Evolutionary conservation across 2,329 filamentous ascomycete genomes (phyloP).

Genomic region (Aspergillus awamori): DNA sequence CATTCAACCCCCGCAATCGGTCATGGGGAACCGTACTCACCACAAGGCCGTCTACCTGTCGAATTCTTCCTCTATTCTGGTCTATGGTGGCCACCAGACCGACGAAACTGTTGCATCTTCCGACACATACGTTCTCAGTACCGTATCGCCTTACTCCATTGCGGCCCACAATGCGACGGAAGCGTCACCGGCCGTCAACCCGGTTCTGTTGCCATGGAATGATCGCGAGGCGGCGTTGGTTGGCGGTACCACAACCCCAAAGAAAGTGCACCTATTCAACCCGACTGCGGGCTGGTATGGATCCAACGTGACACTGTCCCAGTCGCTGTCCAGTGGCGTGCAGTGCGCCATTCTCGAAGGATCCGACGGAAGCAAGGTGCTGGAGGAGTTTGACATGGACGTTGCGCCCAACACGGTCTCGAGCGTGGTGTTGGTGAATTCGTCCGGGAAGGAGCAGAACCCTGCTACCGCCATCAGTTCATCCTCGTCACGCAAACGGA

Average conservation of each 20-base stretch:
- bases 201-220: slow-evolving; percentile 75
- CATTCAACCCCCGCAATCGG: slow-evolving; percentile 52
- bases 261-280: slow-evolving; percentile 72
- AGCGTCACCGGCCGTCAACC: slow-evolving; percentile 66
- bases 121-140: slow-evolving; percentile 74
- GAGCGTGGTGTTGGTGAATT: slow-evolving; percentile 67
- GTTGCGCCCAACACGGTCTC: slow-evolving; percentile 74
- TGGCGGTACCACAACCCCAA: slow-evolving; percentile 70
- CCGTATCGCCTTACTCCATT: slow-evolving; percentile 66
- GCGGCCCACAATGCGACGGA: slow-evolving; percentile 58
- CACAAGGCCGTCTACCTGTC: slow-evolving; percentile 78
- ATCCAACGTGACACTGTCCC: slow-evolving; percentile 65
- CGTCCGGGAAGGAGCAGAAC: slow-evolving; percentile 50
- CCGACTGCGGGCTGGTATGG: slow-evolving; percentile 65
- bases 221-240: slow-evolving; percentile 71
- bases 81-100: slow-evolving; percentile 76
- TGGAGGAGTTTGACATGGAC: slow-evolving; percentile 77
- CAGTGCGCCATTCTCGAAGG: slow-evolving; percentile 69
- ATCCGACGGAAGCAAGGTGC: slow-evolving; percentile 73
- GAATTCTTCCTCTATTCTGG: slow-evolving; percentile 69
- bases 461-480: neutral
- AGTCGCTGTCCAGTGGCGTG: slow-evolving; percentile 62
- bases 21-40: slow-evolving; percentile 69
- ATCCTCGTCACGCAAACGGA: slow-evolving; percentile 44
- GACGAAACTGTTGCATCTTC: slow-evolving; percentile 62